Evolutionary conservation across 768 basidiomycete genomes (phyloP).

Genomic region (Lyophyllum shimeji): DNA sequence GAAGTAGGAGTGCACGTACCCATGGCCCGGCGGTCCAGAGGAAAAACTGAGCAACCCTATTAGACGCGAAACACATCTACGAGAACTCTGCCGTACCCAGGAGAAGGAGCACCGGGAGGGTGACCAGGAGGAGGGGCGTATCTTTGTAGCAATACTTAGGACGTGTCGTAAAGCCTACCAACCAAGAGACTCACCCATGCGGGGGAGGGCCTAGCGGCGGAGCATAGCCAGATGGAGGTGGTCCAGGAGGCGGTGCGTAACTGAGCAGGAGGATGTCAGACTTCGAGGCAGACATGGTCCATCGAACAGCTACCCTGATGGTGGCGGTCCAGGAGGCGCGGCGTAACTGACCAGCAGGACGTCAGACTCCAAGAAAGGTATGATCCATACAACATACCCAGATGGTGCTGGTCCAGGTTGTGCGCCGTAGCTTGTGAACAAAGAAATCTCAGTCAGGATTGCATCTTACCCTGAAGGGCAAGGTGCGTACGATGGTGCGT

Average conservation of each 20-base stretch:
- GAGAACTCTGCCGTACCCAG: conserved; percentile 10
- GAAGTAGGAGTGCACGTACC: conserved; percentile 4
- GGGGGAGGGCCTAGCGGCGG: background rate
- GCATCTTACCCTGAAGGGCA: conserved; percentile 18
- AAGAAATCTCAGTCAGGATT: background rate
- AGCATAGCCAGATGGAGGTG: conserved; percentile 3
- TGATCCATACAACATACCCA: conserved; percentile 21
- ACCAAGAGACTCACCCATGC: background rate
- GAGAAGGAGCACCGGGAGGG: conserved; percentile 11
- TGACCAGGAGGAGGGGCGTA: conserved; percentile 16
- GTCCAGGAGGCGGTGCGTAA: conserved; percentile 26
- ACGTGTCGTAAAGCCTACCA: background rate
- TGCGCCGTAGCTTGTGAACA: conserved; percentile 22
- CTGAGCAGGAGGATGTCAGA: conserved; percentile 8
- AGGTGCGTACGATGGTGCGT: conserved; percentile 34
- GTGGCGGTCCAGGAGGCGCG: conserved; percentile 16
- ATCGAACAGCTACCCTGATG: background rate
- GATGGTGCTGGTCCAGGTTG: conserved; percentile 34
- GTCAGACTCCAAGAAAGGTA: background rate
- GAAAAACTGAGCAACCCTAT: background rate
- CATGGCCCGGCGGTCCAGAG: conserved; percentile 1
- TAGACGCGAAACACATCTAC: background rate
- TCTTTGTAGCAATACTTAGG: conserved; percentile 1
- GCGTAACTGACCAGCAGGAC: conserved; percentile 15
- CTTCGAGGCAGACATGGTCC: background rate